These are phyloP conservation scores for Cajanus cajan DNA, from an alignment of 306 rosid genomes.

Conservation along the genomic window DNA sequence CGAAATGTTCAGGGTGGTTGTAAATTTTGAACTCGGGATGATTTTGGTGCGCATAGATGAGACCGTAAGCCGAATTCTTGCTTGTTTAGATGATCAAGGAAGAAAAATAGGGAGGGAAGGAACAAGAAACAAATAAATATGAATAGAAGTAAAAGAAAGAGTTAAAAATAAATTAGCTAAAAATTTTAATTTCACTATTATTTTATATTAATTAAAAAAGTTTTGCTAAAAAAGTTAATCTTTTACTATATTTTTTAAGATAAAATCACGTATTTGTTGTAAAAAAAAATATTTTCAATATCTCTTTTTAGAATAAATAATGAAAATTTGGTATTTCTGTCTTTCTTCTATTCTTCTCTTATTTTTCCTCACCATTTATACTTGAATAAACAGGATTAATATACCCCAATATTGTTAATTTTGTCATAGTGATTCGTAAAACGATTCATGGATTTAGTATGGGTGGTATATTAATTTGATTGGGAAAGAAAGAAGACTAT, in stretches of 20 bases:
- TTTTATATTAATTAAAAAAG: too few relatives aligned
- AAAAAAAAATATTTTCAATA: too few relatives aligned
- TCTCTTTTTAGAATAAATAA: too few relatives aligned
- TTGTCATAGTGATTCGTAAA: background rate
- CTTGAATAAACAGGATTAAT: background rate
- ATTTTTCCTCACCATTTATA: background rate
- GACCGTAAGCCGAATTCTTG: background rate
- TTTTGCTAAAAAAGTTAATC: too few relatives aligned
- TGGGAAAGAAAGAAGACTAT: background rate
- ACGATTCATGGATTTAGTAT: background rate
- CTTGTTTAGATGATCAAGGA: background rate
- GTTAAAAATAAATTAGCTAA: too few relatives aligned
- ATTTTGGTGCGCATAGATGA: background rate
- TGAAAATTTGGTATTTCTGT: background rate
- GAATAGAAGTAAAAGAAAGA: too few relatives aligned
- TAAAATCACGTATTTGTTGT: too few relatives aligned
- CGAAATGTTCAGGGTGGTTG: conserved; percentile 37
- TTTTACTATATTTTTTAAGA: background rate
- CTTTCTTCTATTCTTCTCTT: background rate
- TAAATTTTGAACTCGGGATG: conserved; percentile 20
- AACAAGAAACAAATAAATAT: too few relatives aligned
- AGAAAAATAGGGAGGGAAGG: background rate
- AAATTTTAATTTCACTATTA: too few relatives aligned
- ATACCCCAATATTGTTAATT: too few relatives aligned
- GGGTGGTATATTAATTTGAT: background rate